Conservation (phyloP, 2,329 filamentous ascomycete species). For the Aureobasidium pullulans region DNA sequence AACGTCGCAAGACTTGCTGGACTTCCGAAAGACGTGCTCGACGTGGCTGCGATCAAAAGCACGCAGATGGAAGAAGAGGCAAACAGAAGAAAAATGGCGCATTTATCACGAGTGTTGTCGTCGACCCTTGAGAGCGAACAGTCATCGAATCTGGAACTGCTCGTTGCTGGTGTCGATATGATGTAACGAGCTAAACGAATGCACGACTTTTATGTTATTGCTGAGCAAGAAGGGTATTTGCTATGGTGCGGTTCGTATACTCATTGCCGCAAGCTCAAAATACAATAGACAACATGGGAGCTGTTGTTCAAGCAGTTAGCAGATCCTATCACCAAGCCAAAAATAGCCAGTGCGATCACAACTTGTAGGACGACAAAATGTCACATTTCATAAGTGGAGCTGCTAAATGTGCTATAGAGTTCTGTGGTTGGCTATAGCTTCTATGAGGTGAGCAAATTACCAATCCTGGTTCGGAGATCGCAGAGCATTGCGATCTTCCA, state of each 20-base stretch:
- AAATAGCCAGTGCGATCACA: background rate
- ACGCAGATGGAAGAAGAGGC: constrained; percentile 70
- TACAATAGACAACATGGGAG: background rate
- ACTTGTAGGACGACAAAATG: background rate
- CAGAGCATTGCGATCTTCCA: too few species aligned
- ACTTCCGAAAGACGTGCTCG: constrained; percentile 68
- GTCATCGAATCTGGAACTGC: constrained; percentile 28
- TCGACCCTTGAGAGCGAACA: constrained; percentile 19
- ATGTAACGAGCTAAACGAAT: constrained; percentile 17
- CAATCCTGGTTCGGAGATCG: too few species aligned
- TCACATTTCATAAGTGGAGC: too few species aligned
- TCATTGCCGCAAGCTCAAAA: background rate
- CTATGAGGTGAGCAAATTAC: too few species aligned
- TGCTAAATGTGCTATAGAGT: too few species aligned
- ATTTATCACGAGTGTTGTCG: constrained; percentile 22
- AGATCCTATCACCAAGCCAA: background rate
- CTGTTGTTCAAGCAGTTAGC: background rate
- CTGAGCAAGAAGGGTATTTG: background rate
- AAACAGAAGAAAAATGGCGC: constrained; percentile 52
- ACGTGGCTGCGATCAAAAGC: constrained; percentile 73
- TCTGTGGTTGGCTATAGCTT: too few species aligned
- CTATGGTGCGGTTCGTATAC: background rate
- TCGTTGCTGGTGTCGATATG: constrained; percentile 38
- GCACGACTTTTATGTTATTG: too few species aligned
- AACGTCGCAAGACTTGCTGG: constrained; percentile 86